A percentile compares a stretch with the other conserved stretches of the same genome.
Conservation (phyloP, 2,329 filamentous ascomycete species). For the Xylariaceae sp. region DNA sequence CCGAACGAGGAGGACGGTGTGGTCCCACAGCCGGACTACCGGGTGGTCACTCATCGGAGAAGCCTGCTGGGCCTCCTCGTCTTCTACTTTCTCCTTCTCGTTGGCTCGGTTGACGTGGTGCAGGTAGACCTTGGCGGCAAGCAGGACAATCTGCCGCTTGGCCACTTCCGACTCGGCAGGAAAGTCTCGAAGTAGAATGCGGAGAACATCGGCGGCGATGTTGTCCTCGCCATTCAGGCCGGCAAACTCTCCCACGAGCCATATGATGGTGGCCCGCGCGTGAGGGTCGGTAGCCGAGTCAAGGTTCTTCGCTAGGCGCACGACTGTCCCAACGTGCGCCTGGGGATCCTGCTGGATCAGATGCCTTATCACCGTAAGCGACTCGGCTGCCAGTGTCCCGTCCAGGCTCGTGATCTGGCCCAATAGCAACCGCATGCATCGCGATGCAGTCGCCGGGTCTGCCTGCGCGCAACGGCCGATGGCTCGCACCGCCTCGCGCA, state of each 20-base stretch:
- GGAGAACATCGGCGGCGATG: constrained; percentile 84
- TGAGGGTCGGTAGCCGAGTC: constrained; percentile 82
- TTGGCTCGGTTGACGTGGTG: constrained; percentile 68
- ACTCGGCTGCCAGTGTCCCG: constrained; percentile 82
- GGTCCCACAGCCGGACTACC: constrained; percentile 73
- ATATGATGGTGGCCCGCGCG: constrained; percentile 89
- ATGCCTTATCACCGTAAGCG: constrained; percentile 88
- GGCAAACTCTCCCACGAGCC: constrained; percentile 93
- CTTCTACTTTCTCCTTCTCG: constrained; percentile 28
- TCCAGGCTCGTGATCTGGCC: constrained; percentile 84
- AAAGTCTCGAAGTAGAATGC: constrained; percentile 82
- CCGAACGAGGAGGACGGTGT: constrained; percentile 74
- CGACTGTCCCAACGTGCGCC: constrained; percentile 75
- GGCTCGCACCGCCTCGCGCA: constrained; percentile 82
- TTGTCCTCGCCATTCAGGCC: constrained; percentile 74
- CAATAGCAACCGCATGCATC: constrained; percentile 77
- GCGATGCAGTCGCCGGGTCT: constrained; percentile 59
- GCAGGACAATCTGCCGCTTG: constrained; percentile 82
- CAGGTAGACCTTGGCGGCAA: constrained; percentile 94
- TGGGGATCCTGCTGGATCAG: constrained; percentile 86
- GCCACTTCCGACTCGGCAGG: constrained; percentile 74
- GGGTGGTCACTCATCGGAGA: constrained; percentile 51
- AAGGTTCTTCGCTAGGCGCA: constrained; percentile 82
- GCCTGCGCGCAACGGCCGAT: constrained; percentile 89
- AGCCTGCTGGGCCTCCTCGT: constrained; percentile 24